Conservation (phyloP, 805 yeast species). For the Starmerella gropengiesseri region DNA sequence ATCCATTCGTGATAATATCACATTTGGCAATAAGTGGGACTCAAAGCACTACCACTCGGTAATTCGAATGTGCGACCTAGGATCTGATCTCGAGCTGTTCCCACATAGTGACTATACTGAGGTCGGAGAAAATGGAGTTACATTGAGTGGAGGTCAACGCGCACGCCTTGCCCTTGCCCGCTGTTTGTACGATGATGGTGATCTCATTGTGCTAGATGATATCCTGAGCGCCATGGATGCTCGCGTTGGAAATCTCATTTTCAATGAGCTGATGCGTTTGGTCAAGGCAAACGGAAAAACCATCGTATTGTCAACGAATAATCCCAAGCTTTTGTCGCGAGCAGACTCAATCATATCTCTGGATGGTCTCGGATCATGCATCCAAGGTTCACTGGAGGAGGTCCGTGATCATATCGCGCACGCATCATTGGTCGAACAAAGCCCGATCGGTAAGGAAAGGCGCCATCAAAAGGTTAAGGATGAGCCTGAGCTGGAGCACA, state of each 20-base stretch:
- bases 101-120: conserved; percentile 32
- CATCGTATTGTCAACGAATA: conserved; percentile 73
- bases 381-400: not conserved
- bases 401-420: not conserved
- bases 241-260: conserved; percentile 67
- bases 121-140: conserved; percentile 81
- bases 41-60: conserved; percentile 7
- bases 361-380: conserved; percentile 39
- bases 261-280: conserved; percentile 47
- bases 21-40: conserved; percentile 24
- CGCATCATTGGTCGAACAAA: too few species aligned
- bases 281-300: conserved; percentile 50
- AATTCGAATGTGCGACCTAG: conserved; percentile 14
- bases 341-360: conserved; percentile 62
- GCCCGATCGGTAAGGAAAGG: too few species aligned
- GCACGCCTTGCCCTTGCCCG: conserved; percentile 74
- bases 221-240: conserved; percentile 82
- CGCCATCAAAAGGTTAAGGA: too few species aligned
- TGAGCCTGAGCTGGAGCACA: too few species aligned
- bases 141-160: conserved; percentile 81
- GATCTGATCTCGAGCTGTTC: conserved; percentile 14
- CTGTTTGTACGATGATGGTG: conserved; percentile 57
- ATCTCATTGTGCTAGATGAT: conserved; percentile 62
- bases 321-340: conserved; percentile 52
- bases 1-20: conserved; percentile 12